Percentiles rank a stretch among this genome's conserved stretches.
These are phyloP conservation scores for Clarireedia sp. DNA, from an alignment of 2,329 filamentous ascomycete species.

Conservation along the genomic window DNA sequence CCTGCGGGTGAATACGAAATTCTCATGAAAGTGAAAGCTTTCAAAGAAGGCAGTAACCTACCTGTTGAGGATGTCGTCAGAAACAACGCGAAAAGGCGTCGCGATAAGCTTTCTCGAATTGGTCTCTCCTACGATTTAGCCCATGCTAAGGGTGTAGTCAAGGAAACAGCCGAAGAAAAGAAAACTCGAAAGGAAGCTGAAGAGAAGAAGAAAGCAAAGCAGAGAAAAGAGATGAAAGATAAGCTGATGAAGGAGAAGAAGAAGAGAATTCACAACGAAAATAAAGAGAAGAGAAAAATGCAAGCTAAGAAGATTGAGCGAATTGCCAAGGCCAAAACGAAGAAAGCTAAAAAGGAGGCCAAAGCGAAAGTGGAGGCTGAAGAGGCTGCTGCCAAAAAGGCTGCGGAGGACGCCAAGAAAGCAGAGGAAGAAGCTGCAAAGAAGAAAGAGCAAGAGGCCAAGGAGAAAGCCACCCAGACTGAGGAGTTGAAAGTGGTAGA, in stretches of 20 bases:
- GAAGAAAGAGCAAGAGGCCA: conserved; percentile 2
- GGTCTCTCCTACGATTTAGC: conserved; percentile 53
- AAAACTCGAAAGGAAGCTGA: conserved; percentile 38
- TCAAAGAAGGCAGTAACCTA: conserved; percentile 33
- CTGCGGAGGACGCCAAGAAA: background rate
- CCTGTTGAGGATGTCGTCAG: conserved; percentile 41
- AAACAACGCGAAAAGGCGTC: conserved; percentile 29
- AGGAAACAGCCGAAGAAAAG: conserved; percentile 37
- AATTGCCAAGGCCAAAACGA: conserved; percentile 12
- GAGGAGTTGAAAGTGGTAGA: conserved; percentile 1
- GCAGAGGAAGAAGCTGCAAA: background rate
- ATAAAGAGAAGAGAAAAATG: conserved; percentile 11
- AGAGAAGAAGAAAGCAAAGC: conserved; percentile 33
- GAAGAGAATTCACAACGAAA: conserved; percentile 17
- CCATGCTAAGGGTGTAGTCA: conserved; percentile 47
- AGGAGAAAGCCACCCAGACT: conserved; percentile 5
- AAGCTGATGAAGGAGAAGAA: conserved; percentile 24
- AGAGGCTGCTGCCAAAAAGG: conserved; percentile 2
- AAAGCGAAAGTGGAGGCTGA: conserved; percentile 12
- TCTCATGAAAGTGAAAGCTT: conserved; percentile 46
- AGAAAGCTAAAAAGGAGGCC: conserved; percentile 12
- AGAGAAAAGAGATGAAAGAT: conserved; percentile 34
- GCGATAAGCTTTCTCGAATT: conserved; percentile 50
- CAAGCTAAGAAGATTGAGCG: conserved; percentile 9
- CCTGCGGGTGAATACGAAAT: conserved; percentile 50